Percentiles rank a stretch among this genome's conserved stretches.
These are phyloP conservation scores for Neofusicoccum sp. DNA, from an alignment of 2,329 filamentous ascomycete species.

Conservation along the genomic window DNA sequence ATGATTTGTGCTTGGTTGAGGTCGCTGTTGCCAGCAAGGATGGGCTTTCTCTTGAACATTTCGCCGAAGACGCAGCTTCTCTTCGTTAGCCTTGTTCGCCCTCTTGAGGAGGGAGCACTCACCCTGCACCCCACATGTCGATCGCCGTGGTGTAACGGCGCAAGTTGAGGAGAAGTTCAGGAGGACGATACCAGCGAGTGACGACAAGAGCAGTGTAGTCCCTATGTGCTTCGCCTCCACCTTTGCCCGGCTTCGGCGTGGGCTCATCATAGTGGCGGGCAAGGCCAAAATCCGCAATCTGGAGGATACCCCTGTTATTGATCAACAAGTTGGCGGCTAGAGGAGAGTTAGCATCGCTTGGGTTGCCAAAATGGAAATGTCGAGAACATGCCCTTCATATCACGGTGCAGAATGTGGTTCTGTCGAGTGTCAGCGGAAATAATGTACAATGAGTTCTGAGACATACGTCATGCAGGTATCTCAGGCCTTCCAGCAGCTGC, in stretches of 20 bases:
- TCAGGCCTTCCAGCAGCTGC: conserved; percentile 85
- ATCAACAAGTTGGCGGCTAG: conserved; percentile 90
- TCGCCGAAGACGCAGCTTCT: conserved; percentile 93
- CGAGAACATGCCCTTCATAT: conserved; percentile 71
- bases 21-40: conserved; percentile 87
- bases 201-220: conserved; percentile 98
- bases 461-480: conserved; percentile 75
- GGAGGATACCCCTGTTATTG: conserved; percentile 87
- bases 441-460: conserved; percentile 35
- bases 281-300: conserved; percentile 96
- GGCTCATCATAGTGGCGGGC: conserved; percentile 90
- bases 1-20: conserved; percentile 89
- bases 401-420: conserved; percentile 81
- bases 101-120: conserved; percentile 39
- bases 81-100: conserved; percentile 29
- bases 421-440: conserved; percentile 18
- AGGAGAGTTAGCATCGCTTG: neutral
- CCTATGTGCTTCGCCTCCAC: conserved; percentile 80
- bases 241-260: conserved; percentile 73
- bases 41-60: conserved; percentile 93
- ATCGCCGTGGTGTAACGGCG: conserved; percentile 95
- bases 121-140: conserved; percentile 98
- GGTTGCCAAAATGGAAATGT: conserved; percentile 31
- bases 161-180: conserved; percentile 85
- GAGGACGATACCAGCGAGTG: conserved; percentile 94